Evolutionary conservation across 1,284 basidiomycete species (phyloP).

Genomic region (Cryptococcus floricola): DNA sequence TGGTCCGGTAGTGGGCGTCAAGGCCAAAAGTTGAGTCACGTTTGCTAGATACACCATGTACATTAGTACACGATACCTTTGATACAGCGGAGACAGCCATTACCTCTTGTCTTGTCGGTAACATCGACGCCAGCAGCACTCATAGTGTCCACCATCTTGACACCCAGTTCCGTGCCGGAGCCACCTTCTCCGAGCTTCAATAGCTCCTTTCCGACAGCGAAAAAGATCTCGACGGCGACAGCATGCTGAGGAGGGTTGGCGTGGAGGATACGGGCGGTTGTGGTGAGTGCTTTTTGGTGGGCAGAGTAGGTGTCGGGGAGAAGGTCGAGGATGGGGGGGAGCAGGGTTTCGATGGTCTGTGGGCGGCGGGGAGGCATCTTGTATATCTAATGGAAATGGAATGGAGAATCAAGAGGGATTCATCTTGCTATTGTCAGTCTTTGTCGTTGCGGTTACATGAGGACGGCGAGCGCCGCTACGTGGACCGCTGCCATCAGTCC

Average conservation of each 20-base stretch:
- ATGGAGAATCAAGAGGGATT: not conserved
- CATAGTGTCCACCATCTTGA: slow-evolving; percentile 75
- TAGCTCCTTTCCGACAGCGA: slow-evolving; percentile 75
- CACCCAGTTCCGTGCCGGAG: slow-evolving; percentile 75
- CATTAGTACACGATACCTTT: not conserved
- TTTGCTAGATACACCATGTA: slow-evolving; percentile 24
- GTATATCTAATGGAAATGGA: not conserved
- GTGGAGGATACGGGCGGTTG: slow-evolving; percentile 77
- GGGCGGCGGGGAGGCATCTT: slow-evolving; percentile 42
- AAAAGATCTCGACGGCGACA: slow-evolving; percentile 80
- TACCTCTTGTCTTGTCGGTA: slow-evolving; percentile 65
- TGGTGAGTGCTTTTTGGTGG: slow-evolving; percentile 91
- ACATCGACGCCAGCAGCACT: slow-evolving; percentile 64
- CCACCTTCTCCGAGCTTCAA: slow-evolving; percentile 82
- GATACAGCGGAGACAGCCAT: slow-evolving; percentile 19
- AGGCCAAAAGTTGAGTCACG: slow-evolving; percentile 51
- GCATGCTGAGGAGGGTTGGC: slow-evolving; percentile 63
- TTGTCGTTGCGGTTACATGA: not conserved
- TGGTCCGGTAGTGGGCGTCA: slow-evolving; percentile 46
- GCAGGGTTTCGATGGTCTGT: slow-evolving; percentile 38
- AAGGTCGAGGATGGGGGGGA: slow-evolving; percentile 45
- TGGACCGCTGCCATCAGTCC: too few species aligned
- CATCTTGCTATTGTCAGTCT: too few species aligned
- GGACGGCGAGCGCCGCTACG: too few species aligned
- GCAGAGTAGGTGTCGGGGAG: slow-evolving; percentile 71